Base-by-base conservation (phyloP, 1,284 basidiomycete species). In the Pyrrhoderma noxium region DNA sequence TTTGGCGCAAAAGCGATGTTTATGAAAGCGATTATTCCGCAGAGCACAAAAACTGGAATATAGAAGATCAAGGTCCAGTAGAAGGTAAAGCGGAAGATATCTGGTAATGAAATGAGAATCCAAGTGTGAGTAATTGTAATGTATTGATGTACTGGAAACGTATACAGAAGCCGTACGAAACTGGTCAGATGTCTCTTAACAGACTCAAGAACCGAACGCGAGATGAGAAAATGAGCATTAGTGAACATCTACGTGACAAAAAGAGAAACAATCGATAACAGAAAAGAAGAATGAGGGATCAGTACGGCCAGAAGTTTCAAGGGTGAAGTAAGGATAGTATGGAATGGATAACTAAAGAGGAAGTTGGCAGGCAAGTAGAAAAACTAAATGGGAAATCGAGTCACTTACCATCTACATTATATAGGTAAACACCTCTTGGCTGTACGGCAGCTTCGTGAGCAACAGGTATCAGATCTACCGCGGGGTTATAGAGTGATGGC, bases 21-120 rank as follows among this genome's bases (percentile, higher is more conserved):
- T 62, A 82, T 66, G 64, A 85, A 85, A 2, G 88, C 88, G 58
- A 85, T 82, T 1, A 68, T 54, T 0, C 86, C 86, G 56, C 82
- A 83, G 40, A 85, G 50, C 40, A 85, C 61, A 63, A 87, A 91
- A 42, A 83, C 68, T 1, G 84, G 84, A 1, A 75, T 75, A 64
- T 89, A 79, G 59, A 92, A 80, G 49, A 88, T 72, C 25, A 93
- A 66, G 1, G 80, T 87, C 90, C 90, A 93, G 64, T 85, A 92
- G 27, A 93, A 71, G 8, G 88, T 93, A 68, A 89, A 93, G 23
- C 72, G 73, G 70, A 90, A 93, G 50, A 92, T 70, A 54, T 88
- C 89, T 91, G 57, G 11, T 22, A 19, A 47, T 19, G 34, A 45
- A 21, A 16, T 23, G 49, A 37, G 2, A 34, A 36, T n/a, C 16